Percentiles rank a stretch among this genome's conserved stretches.
Conservation (phyloP, 306 rosid species). For the Ammopiptanthus mongolicus region DNA sequence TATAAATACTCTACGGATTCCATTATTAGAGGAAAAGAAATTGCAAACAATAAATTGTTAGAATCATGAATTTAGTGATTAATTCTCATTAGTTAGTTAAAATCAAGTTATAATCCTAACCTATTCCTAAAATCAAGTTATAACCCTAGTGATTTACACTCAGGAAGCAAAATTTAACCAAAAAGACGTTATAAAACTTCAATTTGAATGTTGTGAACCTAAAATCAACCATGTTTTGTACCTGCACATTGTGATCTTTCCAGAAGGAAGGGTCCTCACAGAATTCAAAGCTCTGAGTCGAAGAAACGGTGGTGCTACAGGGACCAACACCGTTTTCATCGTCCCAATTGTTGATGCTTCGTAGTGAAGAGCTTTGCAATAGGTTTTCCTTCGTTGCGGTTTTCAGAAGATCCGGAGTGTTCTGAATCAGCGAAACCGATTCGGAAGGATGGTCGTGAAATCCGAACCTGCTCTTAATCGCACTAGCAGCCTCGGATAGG, state of each 20-base stretch:
- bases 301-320: conserved; percentile 31
- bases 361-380: conserved; percentile 43
- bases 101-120: background rate
- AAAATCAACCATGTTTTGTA: background rate
- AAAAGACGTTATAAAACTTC: background rate
- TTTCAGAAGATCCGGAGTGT: conserved; percentile 63
- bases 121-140: background rate
- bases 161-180: background rate
- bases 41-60: background rate
- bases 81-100: background rate
- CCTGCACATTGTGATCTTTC: conserved; percentile 99
- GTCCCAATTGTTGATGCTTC: conserved; percentile 45
- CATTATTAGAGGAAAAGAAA: background rate
- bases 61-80: background rate
- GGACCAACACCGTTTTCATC: conserved; percentile 36
- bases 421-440: conserved; percentile 37
- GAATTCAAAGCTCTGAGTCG: conserved; percentile 65
- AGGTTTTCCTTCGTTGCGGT: conserved; percentile 47
- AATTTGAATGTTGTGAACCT: background rate
- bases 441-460: conserved; percentile 65
- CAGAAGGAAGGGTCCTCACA: conserved; percentile 87
- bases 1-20: background rate
- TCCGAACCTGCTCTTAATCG: conserved; percentile 80
- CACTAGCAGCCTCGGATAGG: conserved; percentile 77
- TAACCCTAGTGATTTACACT: background rate